Conservation (phyloP, 805 yeast genomes). For the Isabelozyma pseudorhagii region DNA sequence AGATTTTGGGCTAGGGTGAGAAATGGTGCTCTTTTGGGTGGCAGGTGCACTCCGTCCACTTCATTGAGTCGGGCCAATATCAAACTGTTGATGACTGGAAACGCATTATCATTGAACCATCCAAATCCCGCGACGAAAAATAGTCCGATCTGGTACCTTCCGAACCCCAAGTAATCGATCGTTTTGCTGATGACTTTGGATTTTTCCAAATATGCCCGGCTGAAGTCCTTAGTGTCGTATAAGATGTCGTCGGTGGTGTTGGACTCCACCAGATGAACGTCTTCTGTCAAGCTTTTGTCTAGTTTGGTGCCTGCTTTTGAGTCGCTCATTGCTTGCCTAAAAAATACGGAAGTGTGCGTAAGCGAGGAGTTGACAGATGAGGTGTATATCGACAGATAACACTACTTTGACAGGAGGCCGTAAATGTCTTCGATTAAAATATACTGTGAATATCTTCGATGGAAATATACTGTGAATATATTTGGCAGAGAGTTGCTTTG, state of each 20-base stretch:
- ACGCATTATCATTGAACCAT: constrained; percentile 48
- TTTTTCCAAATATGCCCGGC: constrained; percentile 17
- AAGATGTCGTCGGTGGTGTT: background rate
- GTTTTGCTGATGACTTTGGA: constrained; percentile 25
- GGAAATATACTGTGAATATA: too few species aligned
- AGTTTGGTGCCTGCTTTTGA: background rate
- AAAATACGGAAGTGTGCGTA: too few species aligned
- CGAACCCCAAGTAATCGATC: constrained; percentile 42
- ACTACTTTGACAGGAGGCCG: too few species aligned
- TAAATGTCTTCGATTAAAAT: too few species aligned
- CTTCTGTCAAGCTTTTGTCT: background rate
- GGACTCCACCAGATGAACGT: background rate
- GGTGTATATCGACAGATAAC: too few species aligned
- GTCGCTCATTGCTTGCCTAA: background rate
- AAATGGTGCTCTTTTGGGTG: constrained; percentile 29
- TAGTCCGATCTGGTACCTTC: constrained; percentile 50
- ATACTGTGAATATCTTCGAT: too few species aligned
- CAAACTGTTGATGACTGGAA: constrained; percentile 46
- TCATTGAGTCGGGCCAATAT: constrained; percentile 43
- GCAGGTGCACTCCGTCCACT: constrained; percentile 43
- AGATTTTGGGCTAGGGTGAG: constrained; percentile 45
- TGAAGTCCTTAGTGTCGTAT: constrained; percentile 5
- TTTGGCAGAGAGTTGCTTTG: too few species aligned
- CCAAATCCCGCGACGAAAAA: constrained; percentile 56
- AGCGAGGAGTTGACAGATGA: too few species aligned